A percentile compares a stretch with the other conserved stretches of the same genome.
Conservation (phyloP, 2,329 filamentous ascomycete species). For the Aspergillus sp. region DNA sequence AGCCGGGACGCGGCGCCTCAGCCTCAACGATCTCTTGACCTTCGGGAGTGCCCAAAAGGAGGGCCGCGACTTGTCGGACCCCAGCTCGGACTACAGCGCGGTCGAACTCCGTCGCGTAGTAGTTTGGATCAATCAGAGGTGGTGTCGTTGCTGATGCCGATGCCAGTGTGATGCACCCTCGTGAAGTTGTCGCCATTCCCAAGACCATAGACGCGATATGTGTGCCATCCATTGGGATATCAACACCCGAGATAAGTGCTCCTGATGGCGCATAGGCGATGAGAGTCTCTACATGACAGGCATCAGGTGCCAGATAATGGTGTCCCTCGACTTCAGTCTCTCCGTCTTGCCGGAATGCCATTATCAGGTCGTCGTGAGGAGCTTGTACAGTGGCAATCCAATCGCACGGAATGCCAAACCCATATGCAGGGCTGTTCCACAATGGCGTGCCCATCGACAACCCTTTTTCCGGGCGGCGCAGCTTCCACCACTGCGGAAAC, state of each 20-base stretch:
- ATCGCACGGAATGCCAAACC: slow-evolving; percentile 37
- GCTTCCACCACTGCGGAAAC: slow-evolving; percentile 35
- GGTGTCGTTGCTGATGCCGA: slow-evolving; percentile 16
- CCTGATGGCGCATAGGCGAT: slow-evolving; percentile 26
- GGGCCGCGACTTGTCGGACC: slow-evolving; percentile 15
- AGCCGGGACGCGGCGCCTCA: slow-evolving; percentile 16
- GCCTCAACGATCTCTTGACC: slow-evolving; percentile 17
- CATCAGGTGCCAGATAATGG: not conserved
- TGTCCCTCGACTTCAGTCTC: not conserved
- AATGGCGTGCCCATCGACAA: not conserved
- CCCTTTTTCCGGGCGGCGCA: not conserved
- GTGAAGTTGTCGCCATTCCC: slow-evolving; percentile 22
- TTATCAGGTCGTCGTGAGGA: not conserved
- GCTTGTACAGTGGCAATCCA: slow-evolving; percentile 31
- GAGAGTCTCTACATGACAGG: slow-evolving; percentile 17
- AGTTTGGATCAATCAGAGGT: slow-evolving; percentile 32
- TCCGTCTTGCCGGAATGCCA: slow-evolving; percentile 9
- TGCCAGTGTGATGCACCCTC: slow-evolving; percentile 19
- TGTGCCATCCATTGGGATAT: slow-evolving; percentile 23
- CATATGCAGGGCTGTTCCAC: slow-evolving; percentile 33
- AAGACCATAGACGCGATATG: slow-evolving; percentile 23
- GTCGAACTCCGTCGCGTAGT: slow-evolving; percentile 29
- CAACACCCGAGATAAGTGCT: slow-evolving; percentile 4
- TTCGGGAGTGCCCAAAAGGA: slow-evolving; percentile 11
- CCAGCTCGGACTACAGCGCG: slow-evolving; percentile 17